Conservation (phyloP, 192 early-diverging fungal species). For the Umbelopsis ramanniana region DNA sequence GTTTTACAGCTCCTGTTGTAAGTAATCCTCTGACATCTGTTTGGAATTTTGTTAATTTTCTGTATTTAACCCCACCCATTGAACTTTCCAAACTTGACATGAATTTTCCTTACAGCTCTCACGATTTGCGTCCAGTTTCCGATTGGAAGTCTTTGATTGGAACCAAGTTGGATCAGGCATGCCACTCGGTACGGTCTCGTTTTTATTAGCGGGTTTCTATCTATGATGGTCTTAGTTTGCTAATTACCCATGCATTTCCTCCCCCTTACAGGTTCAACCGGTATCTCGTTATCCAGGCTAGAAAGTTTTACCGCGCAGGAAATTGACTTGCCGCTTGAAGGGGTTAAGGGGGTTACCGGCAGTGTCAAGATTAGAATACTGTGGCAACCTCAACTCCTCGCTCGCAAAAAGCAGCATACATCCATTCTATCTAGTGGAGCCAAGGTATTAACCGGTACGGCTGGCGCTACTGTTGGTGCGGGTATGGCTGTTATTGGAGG, state of each 20-base stretch:
- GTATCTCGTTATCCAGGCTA: slow-evolving; percentile 34
- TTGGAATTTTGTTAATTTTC: neutral
- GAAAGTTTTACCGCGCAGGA: slow-evolving; percentile 42
- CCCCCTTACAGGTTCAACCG: slow-evolving; percentile 33
- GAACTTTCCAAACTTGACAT: neutral
- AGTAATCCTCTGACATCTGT: neutral
- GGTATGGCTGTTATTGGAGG: slow-evolving; percentile 52
- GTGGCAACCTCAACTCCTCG: slow-evolving; percentile 61
- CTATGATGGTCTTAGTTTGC: neutral
- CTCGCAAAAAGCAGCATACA: slow-evolving; percentile 54
- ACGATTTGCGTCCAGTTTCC: slow-evolving; percentile 38
- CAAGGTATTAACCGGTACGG: neutral
- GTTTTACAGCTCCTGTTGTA: slow-evolving; percentile 34
- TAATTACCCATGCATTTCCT: neutral
- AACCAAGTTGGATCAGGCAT: slow-evolving; percentile 59
- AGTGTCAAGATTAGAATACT: slow-evolving; percentile 52
- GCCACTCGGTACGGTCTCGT: slow-evolving; percentile 49
- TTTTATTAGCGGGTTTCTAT: slow-evolving; percentile 32
- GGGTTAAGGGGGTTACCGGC: slow-evolving; percentile 33
- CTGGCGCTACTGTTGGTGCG: slow-evolving; percentile 3
- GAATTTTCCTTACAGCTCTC: slow-evolving; percentile 26
- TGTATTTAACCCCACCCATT: neutral
- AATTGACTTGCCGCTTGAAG: slow-evolving; percentile 45
- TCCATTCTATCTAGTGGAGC: slow-evolving; percentile 49
- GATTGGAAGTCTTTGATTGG: slow-evolving; percentile 69